Base-by-base conservation (phyloP, 2,329 filamentous ascomycete genomes). In the Penicillium verrucosum region DNA sequence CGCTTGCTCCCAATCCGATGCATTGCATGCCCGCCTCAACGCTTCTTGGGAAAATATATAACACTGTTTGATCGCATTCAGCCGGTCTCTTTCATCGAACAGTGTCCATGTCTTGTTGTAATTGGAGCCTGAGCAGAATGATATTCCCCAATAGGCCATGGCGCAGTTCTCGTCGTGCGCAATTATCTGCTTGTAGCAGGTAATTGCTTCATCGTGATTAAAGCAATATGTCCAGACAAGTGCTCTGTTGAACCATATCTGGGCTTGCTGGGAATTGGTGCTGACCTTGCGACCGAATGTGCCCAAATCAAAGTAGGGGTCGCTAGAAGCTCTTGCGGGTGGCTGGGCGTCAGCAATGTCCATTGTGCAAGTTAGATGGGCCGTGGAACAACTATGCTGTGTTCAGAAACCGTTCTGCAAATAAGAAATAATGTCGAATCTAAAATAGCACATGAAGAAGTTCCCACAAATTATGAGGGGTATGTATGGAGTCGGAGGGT, bases 191-290 rank as follows among this genome's bases (percentile, higher is more conserved):
- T 63, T 60, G 57, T 70, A 73, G 48, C 71, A 73, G 29, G 58
- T 55, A 2, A 65, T 67, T n/a, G 70, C 68, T 50, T 72, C 71
- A 54, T 72, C 69, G 37, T 73, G 71, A 47, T 73, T 71, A 60
- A 73, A 73, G 36, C 60, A 65, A 53, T 72, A 73, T 8, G 66
- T 69, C 71, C 71, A 73, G 9, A 68, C 56, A 2, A 73, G 59
- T 2, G 64, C 71, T 10, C 70, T 62, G 40, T 71, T 50, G 37
- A 73, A 72, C 71, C 71, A 73, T 32, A 46, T 58, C 46, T 73
- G 70, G 3, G 70, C 70, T 42, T 68, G 65, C 8, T 53, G 12
- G 43, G 59, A 67, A 18, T 23, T 57, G 11, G 70, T 73, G 36
- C 51, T 70, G 27, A 72, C 53, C 32, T 64, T 61, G 44, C 70